Evolutionary conservation across 2,329 filamentous ascomycete species (phyloP).

Genomic region (Aspergillus cejpii): DNA sequence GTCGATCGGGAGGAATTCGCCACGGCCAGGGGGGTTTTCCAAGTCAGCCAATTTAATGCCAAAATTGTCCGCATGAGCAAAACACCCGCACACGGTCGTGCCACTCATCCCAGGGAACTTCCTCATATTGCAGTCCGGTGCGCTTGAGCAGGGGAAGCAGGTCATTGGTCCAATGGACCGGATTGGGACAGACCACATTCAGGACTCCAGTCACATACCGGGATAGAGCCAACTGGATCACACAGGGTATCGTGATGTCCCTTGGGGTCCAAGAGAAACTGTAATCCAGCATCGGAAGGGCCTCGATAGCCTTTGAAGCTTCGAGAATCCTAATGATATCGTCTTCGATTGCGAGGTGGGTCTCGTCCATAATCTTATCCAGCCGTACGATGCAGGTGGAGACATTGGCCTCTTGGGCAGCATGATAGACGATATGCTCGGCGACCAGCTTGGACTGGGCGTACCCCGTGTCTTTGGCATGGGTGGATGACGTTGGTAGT

Average conservation of each 20-base stretch:
- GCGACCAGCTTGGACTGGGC: slow-evolving; percentile 31
- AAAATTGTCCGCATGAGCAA: too few relatives aligned
- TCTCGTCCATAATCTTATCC: slow-evolving; percentile 31
- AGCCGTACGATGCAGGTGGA: slow-evolving; percentile 25
- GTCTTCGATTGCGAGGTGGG: slow-evolving; percentile 15
- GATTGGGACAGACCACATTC: slow-evolving; percentile 48
- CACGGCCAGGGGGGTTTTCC: too few relatives aligned
- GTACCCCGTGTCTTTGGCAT: slow-evolving; percentile 39
- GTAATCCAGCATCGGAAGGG: slow-evolving; percentile 44
- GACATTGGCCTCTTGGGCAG: slow-evolving; percentile 10
- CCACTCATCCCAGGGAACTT: slow-evolving; percentile 23
- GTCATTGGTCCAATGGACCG: slow-evolving; percentile 40
- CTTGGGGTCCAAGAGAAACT: slow-evolving; percentile 41
- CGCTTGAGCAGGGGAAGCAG: slow-evolving; percentile 49
- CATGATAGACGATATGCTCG: slow-evolving; percentile 26
- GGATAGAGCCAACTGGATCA: slow-evolving; percentile 22
- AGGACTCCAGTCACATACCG: slow-evolving; percentile 12
- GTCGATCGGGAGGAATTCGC: slow-evolving; percentile 29
- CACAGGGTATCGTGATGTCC: slow-evolving; percentile 36
- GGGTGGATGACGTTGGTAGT: slow-evolving; percentile 25
- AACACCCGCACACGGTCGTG: slow-evolving; percentile 34
- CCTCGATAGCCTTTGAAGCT: slow-evolving; percentile 40
- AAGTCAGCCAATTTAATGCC: too few relatives aligned
- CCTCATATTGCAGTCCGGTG: slow-evolving; percentile 33
- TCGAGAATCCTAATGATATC: slow-evolving; percentile 49